These are phyloP conservation scores for Cornus controversa DNA, from an alignment of 148 eudicot species.

Conservation along the genomic window DNA sequence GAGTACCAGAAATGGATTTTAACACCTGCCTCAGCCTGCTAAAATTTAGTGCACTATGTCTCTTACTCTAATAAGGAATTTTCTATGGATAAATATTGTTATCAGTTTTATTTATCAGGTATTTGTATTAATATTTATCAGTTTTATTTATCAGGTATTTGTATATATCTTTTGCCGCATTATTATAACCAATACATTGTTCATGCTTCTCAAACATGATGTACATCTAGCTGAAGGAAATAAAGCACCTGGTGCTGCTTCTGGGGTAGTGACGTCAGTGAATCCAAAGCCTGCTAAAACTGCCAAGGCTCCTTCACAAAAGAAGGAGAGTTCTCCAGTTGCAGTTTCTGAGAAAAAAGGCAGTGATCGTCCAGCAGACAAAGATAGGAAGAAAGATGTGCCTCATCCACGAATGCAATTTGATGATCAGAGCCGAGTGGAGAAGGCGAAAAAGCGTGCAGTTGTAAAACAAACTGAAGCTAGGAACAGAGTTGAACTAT, in stretches of 20 bases:
- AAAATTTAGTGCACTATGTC: not conserved
- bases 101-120: not conserved
- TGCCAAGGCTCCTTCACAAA: constrained; percentile 53
- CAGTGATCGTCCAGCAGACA: constrained; percentile 71
- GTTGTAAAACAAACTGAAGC: constrained; percentile 91
- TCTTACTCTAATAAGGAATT: too few relatives aligned
- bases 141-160: not conserved
- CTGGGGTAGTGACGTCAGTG: constrained; percentile 42
- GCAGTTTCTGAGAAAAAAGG: constrained; percentile 73
- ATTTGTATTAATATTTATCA: not conserved
- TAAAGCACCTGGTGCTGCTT: constrained; percentile 41
- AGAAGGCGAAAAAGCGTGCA: constrained; percentile 91
- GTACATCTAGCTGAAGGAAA: constrained; percentile 48
- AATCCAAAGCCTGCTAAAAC: constrained; percentile 57
- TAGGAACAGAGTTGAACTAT: constrained; percentile 82
- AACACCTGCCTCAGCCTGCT: not conserved
- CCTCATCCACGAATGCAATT: constrained; percentile 98
- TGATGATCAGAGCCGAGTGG: constrained; percentile 87
- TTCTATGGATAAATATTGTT: not conserved
- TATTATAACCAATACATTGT: not conserved
- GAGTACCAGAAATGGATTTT: not conserved
- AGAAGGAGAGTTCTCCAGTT: constrained; percentile 64
- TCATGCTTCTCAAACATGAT: constrained; percentile 9
- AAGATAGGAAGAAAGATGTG: constrained; percentile 96
- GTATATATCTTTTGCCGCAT: not conserved